Base-by-base conservation (phyloP, 345 rosid species). In the Passiflora organensis region DNA sequence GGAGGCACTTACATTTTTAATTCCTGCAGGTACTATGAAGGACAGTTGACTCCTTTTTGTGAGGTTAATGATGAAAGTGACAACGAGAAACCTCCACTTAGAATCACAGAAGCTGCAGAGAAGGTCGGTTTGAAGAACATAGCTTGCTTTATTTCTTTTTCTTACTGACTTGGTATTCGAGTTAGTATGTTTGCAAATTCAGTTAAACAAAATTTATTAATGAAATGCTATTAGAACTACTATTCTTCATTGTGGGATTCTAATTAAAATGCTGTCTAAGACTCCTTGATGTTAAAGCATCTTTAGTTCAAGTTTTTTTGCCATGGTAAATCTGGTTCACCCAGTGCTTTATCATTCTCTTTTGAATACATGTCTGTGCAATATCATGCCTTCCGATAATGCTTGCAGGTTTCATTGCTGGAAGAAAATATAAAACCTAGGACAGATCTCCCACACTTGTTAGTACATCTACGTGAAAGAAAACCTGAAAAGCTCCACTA, bases 381-480 rank as follows among this genome's bases (percentile, higher is more conserved):
- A 28, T 28, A 2, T 28, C 8, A 28, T 28, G 34, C 3, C 3
- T 28, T 28, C 34, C 34, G 8, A 28, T 28, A 28, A 28, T 74
- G 21, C 41, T 59, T 51, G 18, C 76, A 93, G 99, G 91, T 80
- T 60, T 89, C 96, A 34, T 69, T 86, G 82, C 86, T 83, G 45
- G 89, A 89, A 63, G 99, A 93, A 76, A 88, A 73, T 65, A 56
- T 93, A 58, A 68, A 82, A 63, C 97, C 99, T 36, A 82, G 87
- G 67, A 67, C 79, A 6, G 64, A 93, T 65, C 96, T 93, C 51
- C 99, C 97, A 39, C 96, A 81, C 68, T 62, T 93, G 75, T 78
- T 93, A 51, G 85, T 81, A 39, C 85, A 84, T 77, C 86, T 83
- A 64, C 67, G 55, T 34, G 99, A 93, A 56, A 79, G 96, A 42